Percentiles rank a stretch among this genome's conserved stretches.
Evolutionary conservation across 2,329 filamentous ascomycete species (phyloP).

Genomic region (Fusarium annulatum): DNA sequence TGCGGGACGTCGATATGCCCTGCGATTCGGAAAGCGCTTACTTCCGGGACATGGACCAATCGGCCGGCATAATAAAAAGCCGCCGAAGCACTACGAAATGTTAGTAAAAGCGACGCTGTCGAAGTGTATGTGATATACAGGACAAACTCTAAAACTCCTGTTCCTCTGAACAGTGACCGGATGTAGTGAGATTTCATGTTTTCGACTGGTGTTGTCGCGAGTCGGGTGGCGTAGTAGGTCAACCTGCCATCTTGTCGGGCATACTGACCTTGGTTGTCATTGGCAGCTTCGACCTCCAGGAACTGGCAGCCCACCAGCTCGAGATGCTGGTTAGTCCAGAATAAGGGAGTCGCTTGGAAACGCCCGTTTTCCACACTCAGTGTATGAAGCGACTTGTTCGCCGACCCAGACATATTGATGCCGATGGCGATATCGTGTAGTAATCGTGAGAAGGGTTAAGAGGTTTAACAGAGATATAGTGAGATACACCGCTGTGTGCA

Average conservation of each 20-base stretch:
- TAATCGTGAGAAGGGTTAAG: background rate
- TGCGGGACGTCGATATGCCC: background rate
- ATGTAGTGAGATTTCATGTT: background rate
- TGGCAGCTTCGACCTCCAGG: background rate
- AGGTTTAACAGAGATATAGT: fast-evolving
- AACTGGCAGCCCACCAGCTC: background rate
- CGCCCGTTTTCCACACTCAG: fast-evolving
- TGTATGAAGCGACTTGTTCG: fast-evolving
- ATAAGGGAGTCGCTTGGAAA: background rate
- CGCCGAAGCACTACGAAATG: background rate
- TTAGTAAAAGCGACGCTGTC: background rate
- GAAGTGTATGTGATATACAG: background rate
- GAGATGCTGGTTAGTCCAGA: background rate
- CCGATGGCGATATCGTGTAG: background rate
- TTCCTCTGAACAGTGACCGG: background rate
- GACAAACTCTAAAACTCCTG: background rate
- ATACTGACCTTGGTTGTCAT: background rate
- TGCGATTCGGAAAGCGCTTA: background rate
- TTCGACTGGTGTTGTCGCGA: background rate
- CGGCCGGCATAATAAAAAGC: background rate
- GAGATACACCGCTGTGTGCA: background rate
- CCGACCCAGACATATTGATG: background rate
- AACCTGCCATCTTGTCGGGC: background rate
- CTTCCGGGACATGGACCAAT: background rate
- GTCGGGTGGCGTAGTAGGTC: background rate